Percentiles rank a stretch among this genome's conserved stretches.
Evolutionary conservation across 805 yeast species (phyloP).

Genomic region (Wickerhamiella occidentalis): DNA sequence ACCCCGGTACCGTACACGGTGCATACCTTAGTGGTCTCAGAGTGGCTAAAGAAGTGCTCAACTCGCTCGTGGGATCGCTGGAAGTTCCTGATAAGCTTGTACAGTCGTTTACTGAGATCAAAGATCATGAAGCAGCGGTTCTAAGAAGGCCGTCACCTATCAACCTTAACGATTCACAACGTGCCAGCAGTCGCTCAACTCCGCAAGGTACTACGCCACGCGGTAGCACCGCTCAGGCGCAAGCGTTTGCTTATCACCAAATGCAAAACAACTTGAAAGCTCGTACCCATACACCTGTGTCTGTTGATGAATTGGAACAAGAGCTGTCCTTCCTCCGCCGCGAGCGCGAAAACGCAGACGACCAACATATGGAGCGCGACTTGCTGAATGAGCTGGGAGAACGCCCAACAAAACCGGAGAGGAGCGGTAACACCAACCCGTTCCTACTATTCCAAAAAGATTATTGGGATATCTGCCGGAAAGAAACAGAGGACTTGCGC

Average conservation of each 20-base stretch:
- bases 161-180: constrained; percentile 3
- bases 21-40: constrained; percentile 34
- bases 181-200: constrained; percentile 1
- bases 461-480: constrained; percentile 32
- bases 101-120: constrained; percentile 3
- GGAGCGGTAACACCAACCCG: constrained; percentile 31
- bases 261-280: neutral
- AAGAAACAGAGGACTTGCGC: constrained; percentile 27
- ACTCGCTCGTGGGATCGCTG: constrained; percentile 31
- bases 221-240: neutral
- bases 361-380: constrained; percentile 28
- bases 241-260: neutral
- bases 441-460: constrained; percentile 32
- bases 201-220: constrained; percentile 11
- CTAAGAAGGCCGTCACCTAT: constrained; percentile 6
- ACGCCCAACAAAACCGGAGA: constrained; percentile 30
- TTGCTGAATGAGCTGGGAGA: constrained; percentile 29
- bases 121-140: neutral
- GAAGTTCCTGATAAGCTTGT: constrained; percentile 30
- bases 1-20: constrained; percentile 35
- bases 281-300: constrained; percentile 9
- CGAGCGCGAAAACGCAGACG: constrained; percentile 24
- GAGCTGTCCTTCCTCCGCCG: constrained; percentile 24
- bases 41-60: constrained; percentile 32
- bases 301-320: constrained; percentile 18